Conservation (phyloP, 257 asterid species). For the Nicotiana obtusifolia region DNA sequence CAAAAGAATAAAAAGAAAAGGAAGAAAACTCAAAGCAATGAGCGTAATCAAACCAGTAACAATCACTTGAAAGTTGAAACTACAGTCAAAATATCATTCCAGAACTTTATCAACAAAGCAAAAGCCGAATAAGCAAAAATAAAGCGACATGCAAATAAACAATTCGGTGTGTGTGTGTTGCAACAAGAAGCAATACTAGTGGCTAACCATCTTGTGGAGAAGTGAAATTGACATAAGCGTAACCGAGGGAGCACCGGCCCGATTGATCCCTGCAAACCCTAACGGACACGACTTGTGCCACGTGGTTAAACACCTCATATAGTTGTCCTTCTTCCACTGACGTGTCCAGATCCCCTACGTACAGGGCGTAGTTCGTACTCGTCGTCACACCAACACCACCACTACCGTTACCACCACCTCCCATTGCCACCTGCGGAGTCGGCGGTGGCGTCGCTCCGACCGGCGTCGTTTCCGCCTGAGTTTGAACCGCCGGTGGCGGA, state of each 20-base stretch:
- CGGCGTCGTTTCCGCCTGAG: slow-evolving; percentile 10
- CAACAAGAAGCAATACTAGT: too few relatives aligned
- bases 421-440: slow-evolving; percentile 1
- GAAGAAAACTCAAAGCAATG: neutral
- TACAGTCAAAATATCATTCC: neutral
- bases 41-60: neutral
- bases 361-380: slow-evolving; percentile 39
- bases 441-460: slow-evolving; percentile 26
- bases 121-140: neutral
- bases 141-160: neutral
- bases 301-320: slow-evolving; percentile 61
- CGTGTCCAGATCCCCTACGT: slow-evolving; percentile 76
- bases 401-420: slow-evolving; percentile 1
- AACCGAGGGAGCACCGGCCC: slow-evolving; percentile 51
- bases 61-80: neutral
- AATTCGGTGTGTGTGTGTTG: neutral
- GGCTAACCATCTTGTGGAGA: slow-evolving; percentile 52
- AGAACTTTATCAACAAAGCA: neutral
- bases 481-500: slow-evolving; percentile 27
- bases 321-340: slow-evolving; percentile 56
- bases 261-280: slow-evolving; percentile 72
- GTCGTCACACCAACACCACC: slow-evolving; percentile 2
- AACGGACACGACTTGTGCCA: slow-evolving; percentile 59
- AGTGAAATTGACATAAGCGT: slow-evolving; percentile 69
- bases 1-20: too few relatives aligned